Evolutionary conservation across 1,284 basidiomycete species (phyloP).

Genomic region (Xanthoconium separans): DNA sequence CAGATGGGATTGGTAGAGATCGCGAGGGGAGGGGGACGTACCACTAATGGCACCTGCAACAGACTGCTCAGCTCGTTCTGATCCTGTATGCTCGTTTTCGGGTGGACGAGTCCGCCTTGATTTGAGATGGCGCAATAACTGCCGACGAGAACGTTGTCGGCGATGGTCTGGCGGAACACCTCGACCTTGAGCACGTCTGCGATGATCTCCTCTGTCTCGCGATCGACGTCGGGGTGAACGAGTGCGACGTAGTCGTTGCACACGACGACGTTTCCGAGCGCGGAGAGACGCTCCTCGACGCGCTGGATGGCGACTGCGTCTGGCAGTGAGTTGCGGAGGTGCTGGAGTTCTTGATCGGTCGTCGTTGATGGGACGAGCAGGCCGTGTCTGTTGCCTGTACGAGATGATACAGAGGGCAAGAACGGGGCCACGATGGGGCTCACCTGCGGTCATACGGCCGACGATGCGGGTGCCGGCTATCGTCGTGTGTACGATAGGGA

Average conservation of each 20-base stretch:
- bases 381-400: constrained; percentile 87
- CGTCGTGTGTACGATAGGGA: constrained; percentile 96
- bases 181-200: constrained; percentile 99
- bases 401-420: not conserved
- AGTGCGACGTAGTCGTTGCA: constrained; percentile 98
- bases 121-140: constrained; percentile 95
- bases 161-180: constrained; percentile 97
- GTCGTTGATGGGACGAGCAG: constrained; percentile 95
- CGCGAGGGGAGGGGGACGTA: constrained; percentile 43
- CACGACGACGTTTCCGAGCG: constrained; percentile 97
- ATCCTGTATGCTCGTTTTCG: constrained; percentile 95
- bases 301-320: constrained; percentile 91
- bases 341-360: constrained; percentile 98
- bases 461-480: constrained; percentile 96
- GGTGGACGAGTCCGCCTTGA: constrained; percentile 96
- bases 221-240: constrained; percentile 96
- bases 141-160: constrained; percentile 95
- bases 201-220: constrained; percentile 99
- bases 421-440: constrained; percentile 1
- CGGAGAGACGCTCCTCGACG: constrained; percentile 94
- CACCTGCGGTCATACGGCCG: constrained; percentile 90
- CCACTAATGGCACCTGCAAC: constrained; percentile 93
- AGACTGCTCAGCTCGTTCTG: constrained; percentile 97
- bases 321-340: constrained; percentile 95
- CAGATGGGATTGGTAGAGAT: constrained; percentile 2